These are phyloP conservation scores for Meyerozyma elateridarum DNA, from an alignment of 1,139 yeast genomes.

Conservation along the genomic window DNA sequence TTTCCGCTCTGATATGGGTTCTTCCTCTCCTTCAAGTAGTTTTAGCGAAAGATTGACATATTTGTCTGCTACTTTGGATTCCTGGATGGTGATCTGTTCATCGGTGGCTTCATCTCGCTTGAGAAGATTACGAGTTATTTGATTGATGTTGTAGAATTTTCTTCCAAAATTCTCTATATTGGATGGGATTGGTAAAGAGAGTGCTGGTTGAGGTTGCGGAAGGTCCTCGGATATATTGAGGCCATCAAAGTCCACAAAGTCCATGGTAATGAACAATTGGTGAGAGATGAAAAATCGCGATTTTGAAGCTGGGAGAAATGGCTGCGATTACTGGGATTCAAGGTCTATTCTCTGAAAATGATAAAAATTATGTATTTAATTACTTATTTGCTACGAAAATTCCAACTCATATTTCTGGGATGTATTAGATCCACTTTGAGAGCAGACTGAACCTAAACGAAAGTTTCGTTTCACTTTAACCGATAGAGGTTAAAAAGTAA, in stretches of 20 bases:
- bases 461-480: too few species aligned
- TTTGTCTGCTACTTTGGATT: conserved; percentile 13
- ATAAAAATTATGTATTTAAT: too few species aligned
- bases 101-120: conserved; percentile 9
- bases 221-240: conserved; percentile 23
- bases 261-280: conserved; percentile 22
- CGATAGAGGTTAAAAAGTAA: too few species aligned
- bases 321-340: too few species aligned
- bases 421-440: too few species aligned
- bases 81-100: neutral
- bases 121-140: conserved; percentile 27
- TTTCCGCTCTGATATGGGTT: conserved; percentile 5
- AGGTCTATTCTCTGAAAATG: too few species aligned
- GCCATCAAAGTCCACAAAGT: conserved; percentile 40
- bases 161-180: conserved; percentile 37
- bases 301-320: too few species aligned
- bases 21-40: conserved; percentile 5
- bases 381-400: too few species aligned
- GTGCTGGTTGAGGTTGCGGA: conserved; percentile 47
- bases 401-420: too few species aligned
- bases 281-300: neutral
- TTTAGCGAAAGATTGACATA: conserved; percentile 15
- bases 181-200: conserved; percentile 38
- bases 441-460: too few species aligned
- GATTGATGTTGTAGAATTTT: conserved; percentile 31